phyloP scores from a whole-genome alignment of 345 rosid genomes.

The Melaleuca quinquenervia region DNA sequence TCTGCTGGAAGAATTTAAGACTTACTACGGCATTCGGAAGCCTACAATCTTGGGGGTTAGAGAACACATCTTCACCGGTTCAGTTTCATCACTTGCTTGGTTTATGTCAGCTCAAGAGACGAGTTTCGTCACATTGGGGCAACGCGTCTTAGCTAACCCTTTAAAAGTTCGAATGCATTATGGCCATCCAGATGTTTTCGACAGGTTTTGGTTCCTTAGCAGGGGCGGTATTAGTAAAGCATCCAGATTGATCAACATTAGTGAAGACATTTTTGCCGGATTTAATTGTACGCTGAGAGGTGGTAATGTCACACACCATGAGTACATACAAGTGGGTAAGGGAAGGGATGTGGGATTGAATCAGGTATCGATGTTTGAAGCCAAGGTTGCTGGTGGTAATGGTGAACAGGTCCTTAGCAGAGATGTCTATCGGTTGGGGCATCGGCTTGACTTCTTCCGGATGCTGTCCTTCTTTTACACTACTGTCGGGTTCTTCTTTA shows the following conservation, averaged over 20 bases:
- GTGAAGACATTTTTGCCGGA: neutral
- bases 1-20: slow-evolving; percentile 64
- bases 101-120: slow-evolving; percentile 4
- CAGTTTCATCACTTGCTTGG: slow-evolving; percentile 2
- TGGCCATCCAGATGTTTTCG: slow-evolving; percentile 33
- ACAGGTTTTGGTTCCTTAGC: slow-evolving; percentile 32
- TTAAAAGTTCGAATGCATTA: slow-evolving; percentile 32
- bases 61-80: slow-evolving; percentile 5
- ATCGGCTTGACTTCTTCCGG: slow-evolving; percentile 2
- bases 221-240: slow-evolving; percentile 24
- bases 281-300: slow-evolving; percentile 1
- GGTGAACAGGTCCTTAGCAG: slow-evolving; percentile 2
- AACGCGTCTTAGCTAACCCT: slow-evolving; percentile 22
- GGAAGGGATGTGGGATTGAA: slow-evolving; percentile 8
- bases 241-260: neutral
- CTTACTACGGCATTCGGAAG: neutral
- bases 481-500: slow-evolving; percentile 1
- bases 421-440: slow-evolving; percentile 1
- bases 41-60: slow-evolving; percentile 1
- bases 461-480: slow-evolving; percentile 1
- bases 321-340: slow-evolving; percentile 1
- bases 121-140: neutral
- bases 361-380: slow-evolving; percentile 2
- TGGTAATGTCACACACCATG: slow-evolving; percentile 5
- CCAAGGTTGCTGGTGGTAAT: slow-evolving; percentile 1